Base-by-base conservation (phyloP, 192 early-diverging fungal genomes). In the Anaeromyces robustus region DNA sequence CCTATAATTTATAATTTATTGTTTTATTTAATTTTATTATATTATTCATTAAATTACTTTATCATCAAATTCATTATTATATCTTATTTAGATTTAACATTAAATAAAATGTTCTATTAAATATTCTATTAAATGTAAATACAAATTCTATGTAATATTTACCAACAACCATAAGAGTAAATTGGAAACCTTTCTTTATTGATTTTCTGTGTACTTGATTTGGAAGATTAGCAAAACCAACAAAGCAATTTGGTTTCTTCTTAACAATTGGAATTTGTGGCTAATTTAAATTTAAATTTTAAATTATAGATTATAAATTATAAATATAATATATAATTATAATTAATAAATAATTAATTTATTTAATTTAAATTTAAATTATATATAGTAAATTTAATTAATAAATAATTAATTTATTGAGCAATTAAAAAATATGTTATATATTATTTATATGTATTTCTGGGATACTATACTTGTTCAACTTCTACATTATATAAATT, bases 91-190 rank as follows among this genome's bases (percentile, higher is more conserved):
- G 2, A 80, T 17, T 17, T n/a, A n/a, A n/a, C n/a, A n/a, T n/a
- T n/a, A n/a, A n/a, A n/a, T n/a, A n/a, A n/a, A n/a, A n/a, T n/a
- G n/a, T n/a, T n/a, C n/a, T n/a, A n/a, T n/a, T n/a, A n/a, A n/a
- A n/a, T n/a, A n/a, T n/a, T 26, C 29, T 79, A 41, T 12, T 6
- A 78, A 28, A 3, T 81, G 32, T 34, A n/a, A n/a, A n/a, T n/a
- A n/a, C n/a, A n/a, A n/a, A n/a, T n/a, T n/a, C n/a, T n/a, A n/a
- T 34, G 12, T 34, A 41, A 41, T 41, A 90, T 91, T 81, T 87
- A 94, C 94, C 97, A 83, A 99, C 97, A 68, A 98, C 94, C 90
- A 99, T 98, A 80, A 99, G 86, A 88, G 97, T 99, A 86, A 99
- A 97, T 82, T 94, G 92, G 89, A 99, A 99, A 43, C 96, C 96